These are phyloP conservation scores for Saccharomycopsis sp. DNA, from an alignment of 805 yeast species.

Conservation along the genomic window DNA sequence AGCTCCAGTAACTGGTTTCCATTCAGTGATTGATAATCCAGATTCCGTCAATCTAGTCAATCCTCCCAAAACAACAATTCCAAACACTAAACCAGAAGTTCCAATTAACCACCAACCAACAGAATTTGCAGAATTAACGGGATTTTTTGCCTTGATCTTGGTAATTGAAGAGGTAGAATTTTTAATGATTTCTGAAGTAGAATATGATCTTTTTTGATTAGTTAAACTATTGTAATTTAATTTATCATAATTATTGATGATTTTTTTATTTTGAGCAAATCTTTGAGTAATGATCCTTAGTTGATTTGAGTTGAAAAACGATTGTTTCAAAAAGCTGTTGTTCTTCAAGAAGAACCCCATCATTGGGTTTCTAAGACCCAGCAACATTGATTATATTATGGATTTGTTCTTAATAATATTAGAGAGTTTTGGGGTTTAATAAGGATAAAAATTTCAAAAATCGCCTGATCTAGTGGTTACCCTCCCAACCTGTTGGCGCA, in stretches of 20 bases:
- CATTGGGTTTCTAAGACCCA: too few relatives aligned
- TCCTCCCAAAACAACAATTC: conserved; percentile 95
- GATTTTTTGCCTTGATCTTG: conserved; percentile 3
- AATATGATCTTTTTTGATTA: not conserved
- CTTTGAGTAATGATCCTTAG: not conserved
- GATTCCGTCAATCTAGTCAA: conserved; percentile 91
- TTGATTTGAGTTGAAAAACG: not conserved
- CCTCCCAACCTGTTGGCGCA: too few relatives aligned
- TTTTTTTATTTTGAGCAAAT: not conserved
- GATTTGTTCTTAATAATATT: too few relatives aligned
- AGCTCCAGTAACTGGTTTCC: conserved; percentile 97
- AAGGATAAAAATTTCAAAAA: too few relatives aligned
- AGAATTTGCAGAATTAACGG: conserved; percentile 36
- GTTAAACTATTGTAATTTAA: not conserved
- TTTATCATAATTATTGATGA: not conserved
- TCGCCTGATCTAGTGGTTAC: too few relatives aligned
- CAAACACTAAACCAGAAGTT: conserved; percentile 82
- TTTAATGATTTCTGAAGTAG: not conserved
- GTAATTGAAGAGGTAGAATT: not conserved
- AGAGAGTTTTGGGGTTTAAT: too few relatives aligned
- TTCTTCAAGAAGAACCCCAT: conserved; percentile 1
- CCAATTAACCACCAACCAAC: conserved; percentile 88
- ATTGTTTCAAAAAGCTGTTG: not conserved
- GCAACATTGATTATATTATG: too few relatives aligned
- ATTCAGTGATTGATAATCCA: conserved; percentile 92